These are phyloP conservation scores for Pythium monospermum DNA, from an alignment of 352 stramenopile genomes.

Conservation along the genomic window DNA sequence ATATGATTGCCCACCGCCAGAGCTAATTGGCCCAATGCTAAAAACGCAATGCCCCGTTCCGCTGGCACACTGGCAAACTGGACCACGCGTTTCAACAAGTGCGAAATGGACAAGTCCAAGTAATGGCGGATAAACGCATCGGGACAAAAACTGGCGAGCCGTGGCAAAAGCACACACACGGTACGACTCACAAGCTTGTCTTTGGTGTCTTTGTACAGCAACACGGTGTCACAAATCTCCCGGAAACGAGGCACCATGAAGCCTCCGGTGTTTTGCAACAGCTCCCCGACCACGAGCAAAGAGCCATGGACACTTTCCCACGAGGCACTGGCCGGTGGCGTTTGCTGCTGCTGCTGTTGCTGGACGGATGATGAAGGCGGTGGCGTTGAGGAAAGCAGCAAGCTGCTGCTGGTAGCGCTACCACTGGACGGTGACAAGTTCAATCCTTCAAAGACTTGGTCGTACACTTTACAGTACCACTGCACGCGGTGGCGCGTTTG, in stretches of 20 bases:
- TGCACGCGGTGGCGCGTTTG: conserved; percentile 78
- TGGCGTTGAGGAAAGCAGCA: too few relatives aligned
- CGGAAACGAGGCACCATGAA: conserved; percentile 86
- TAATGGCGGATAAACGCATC: conserved; percentile 80
- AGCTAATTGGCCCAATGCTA: conserved; percentile 82
- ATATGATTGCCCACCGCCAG: conserved; percentile 84
- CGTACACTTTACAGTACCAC: conserved; percentile 74
- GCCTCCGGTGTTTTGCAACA: conserved; percentile 82
- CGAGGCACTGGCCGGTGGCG: conserved; percentile 26
- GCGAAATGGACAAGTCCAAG: conserved; percentile 77
- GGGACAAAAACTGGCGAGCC: conserved; percentile 85
- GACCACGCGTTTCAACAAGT: conserved; percentile 77
- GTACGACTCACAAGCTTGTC: conserved; percentile 65
- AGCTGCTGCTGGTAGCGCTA: too few relatives aligned
- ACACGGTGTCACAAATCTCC: conserved; percentile 67
- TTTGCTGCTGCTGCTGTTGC: conserved; percentile 80
- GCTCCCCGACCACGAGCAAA: conserved; percentile 79
- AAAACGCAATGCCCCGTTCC: conserved; percentile 65
- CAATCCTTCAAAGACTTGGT: conserved; percentile 70
- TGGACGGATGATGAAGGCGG: too few relatives aligned
- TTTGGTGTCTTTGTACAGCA: conserved; percentile 74
- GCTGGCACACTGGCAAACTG: conserved; percentile 72
- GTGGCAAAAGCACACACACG: conserved; percentile 82
- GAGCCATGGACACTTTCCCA: conserved; percentile 81
- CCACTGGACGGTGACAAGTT: conserved; percentile 89